Evolutionary conservation across 345 rosid species (phyloP), one percentile per base, ranked within the genome.

Genomic region (Ricinus communis): DNA sequence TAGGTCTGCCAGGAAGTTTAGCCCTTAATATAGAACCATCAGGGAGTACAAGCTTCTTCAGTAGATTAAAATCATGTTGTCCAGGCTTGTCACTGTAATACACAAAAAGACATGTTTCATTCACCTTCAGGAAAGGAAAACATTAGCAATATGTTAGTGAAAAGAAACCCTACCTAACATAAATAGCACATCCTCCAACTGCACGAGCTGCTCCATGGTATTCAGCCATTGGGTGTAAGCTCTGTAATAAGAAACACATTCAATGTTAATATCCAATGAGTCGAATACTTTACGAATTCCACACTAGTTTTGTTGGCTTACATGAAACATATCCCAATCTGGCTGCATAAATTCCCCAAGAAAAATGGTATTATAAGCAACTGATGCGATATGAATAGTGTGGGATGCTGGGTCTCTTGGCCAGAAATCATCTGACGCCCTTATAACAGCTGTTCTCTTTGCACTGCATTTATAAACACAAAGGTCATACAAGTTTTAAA

Each of bases 271-370:
- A 56, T 36, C 30, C 40, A 53, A 24, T 7, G 13, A 61, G 21
- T 28, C 2, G 11, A 64, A 33, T 47, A 62, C 51, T 10, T 21
- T 38, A 4, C 38, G 25, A 14, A 27, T 24, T 67, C n/a, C 10
- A 52, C 28, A 22, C 1, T 16, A 15, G 16, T 24, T 71, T 15
- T 41, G 28, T 22, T 38, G 24, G 75, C 86, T 82, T 79, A 85
- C 90, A 81, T 88, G 93, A 64, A 88, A 88, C 87, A 86, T 88
- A 65, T 88, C 93, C 93, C 90, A 88, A 77, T 88, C 89, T 13
- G 90, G 89, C 74, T 86, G 90, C 93, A 86, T 88, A 72, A 88
- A 85, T 69, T 86, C 93, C 8, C 93, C 87, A 12, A 88, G 87
- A 66, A 88, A 88, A 69, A 88, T 65, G 27, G 89, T 81, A 61